Evolutionary conservation across 306 rosid genomes (phyloP).

Genomic region (Fagus sylvatica): DNA sequence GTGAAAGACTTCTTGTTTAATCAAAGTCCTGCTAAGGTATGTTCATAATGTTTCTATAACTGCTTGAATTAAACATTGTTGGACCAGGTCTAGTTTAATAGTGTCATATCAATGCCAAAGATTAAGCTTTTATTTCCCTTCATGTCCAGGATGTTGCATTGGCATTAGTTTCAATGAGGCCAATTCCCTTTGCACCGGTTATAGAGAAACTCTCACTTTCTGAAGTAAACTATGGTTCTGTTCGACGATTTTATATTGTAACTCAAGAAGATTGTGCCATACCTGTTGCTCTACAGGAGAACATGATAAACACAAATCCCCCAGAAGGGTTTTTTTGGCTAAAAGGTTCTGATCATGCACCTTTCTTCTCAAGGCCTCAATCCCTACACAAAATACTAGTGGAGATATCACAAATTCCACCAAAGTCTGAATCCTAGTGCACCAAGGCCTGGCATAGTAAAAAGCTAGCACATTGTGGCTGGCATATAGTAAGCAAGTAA

Average conservation of each 20-base stretch:
- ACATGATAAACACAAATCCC: conserved; percentile 66
- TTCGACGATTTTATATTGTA: conserved; percentile 69
- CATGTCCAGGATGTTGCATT: conserved; percentile 19
- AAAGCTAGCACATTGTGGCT: not conserved
- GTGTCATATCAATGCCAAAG: not conserved
- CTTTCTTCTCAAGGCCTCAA: conserved; percentile 96
- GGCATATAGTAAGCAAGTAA: not conserved
- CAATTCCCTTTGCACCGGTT: conserved; percentile 77
- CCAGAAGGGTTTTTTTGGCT: conserved; percentile 70
- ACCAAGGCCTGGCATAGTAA: not conserved
- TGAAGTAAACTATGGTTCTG: conserved; percentile 65
- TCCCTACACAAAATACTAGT: conserved; percentile 79
- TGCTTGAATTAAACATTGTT: not conserved
- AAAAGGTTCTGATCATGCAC: conserved; percentile 90
- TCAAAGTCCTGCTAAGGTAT: conserved; percentile 87
- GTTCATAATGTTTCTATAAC: not conserved
- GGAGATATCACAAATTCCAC: conserved; percentile 65
- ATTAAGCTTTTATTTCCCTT: not conserved
- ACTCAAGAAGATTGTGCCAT: conserved; percentile 91
- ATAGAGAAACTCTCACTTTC: conserved; percentile 78
- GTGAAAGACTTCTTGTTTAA: conserved; percentile 82
- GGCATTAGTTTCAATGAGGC: conserved; percentile 93
- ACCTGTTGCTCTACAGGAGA: conserved; percentile 64
- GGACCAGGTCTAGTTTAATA: not conserved
- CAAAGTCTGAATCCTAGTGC: conserved; percentile 2